Evolutionary conservation across 2,329 filamentous ascomycete species (phyloP), one percentile per base, ranked within the genome.

Genomic region (Trichophyton mentagrophytes): DNA sequence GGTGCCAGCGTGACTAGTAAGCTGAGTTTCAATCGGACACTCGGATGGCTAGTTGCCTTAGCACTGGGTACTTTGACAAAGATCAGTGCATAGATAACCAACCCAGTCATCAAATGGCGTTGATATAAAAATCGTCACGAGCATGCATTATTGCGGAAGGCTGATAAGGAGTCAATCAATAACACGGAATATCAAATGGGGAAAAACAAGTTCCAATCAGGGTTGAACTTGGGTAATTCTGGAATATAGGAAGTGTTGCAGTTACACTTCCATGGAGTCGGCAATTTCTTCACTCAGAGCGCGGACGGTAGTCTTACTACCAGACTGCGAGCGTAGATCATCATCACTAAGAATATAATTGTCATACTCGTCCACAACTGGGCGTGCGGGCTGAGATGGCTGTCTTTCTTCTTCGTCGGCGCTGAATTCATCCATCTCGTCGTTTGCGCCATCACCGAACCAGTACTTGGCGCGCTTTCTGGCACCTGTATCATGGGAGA

Each of bases 381-480:
- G 69, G n/a, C 68, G 66, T 11, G 64, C 30, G 1, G 65, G 62
- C 20, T 63, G 66, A 2, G 65, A 46, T 25, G 60, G 57, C 36
- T 63, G 65, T 4, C 63, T 65, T 49, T 65, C 64, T 25, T 64
- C 57, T 27, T 64, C 62, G 38, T 69, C 66, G 38, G 63, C 64
- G 36, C 76, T 74, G 9, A 75, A 71, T 47, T 75, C 75, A 49
- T 72, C 73, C 58, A 75, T 71, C 33, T 73, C 69, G 59, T 75
- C 69, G 42, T 74, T 73, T 3, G 79, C 77, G 44, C 77, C 80
- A 63, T 89, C 85, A 47, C 90, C 90, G 2, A 96, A 81, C 92
- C 91, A 96, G 73, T 89, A 96, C 63, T 82, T 83, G 13, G 90
- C 89, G 55, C 91, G 86, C 77, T 96, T 96, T 67, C 83, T 83